Conservation (phyloP, 2,329 filamentous ascomycete genomes). For the Lachnellula suecica region DNA sequence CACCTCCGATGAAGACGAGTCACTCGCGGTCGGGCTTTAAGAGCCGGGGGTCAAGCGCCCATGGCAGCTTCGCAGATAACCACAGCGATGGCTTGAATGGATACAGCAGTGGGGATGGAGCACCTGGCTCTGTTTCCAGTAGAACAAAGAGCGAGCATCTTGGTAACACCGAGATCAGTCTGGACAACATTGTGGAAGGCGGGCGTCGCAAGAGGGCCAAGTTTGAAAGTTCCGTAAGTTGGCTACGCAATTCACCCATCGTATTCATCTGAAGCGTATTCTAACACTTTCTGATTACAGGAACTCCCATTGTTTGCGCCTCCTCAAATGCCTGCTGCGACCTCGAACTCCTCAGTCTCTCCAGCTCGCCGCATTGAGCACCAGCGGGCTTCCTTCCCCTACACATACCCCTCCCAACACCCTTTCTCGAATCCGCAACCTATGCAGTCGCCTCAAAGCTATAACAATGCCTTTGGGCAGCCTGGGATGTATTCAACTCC, state of each 20-base stretch:
- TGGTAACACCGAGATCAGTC: constrained; percentile 93
- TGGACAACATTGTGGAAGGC: constrained; percentile 97
- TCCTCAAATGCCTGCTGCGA: constrained; percentile 86
- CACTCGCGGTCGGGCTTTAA: constrained; percentile 67
- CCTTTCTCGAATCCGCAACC: constrained; percentile 76
- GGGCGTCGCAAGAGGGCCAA: constrained; percentile 93
- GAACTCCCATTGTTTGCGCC: constrained; percentile 94
- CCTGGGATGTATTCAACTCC: constrained; percentile 63
- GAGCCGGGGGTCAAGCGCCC: constrained; percentile 59
- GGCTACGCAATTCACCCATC: not conserved
- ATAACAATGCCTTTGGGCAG: constrained; percentile 55
- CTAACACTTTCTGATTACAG: constrained; percentile 47
- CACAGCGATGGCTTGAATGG: constrained; percentile 66
- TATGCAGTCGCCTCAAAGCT: constrained; percentile 82
- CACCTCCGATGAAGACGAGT: constrained; percentile 57
- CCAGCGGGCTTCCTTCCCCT: constrained; percentile 71
- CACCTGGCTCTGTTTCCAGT: constrained; percentile 72
- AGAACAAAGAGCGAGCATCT: constrained; percentile 80
- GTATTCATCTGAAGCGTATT: not conserved
- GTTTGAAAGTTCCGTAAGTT: constrained; percentile 92
- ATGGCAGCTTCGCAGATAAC: constrained; percentile 54
- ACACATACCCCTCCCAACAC: constrained; percentile 72
- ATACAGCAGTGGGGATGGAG: constrained; percentile 87
- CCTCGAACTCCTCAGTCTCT: constrained; percentile 97
- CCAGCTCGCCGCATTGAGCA: constrained; percentile 80